A percentile compares a stretch with the other conserved stretches of the same genome.
Evolutionary conservation across 225 moss, liverwort and hornwort species (phyloP).

Genomic region (Pseudisothecium myosuroides): DNA sequence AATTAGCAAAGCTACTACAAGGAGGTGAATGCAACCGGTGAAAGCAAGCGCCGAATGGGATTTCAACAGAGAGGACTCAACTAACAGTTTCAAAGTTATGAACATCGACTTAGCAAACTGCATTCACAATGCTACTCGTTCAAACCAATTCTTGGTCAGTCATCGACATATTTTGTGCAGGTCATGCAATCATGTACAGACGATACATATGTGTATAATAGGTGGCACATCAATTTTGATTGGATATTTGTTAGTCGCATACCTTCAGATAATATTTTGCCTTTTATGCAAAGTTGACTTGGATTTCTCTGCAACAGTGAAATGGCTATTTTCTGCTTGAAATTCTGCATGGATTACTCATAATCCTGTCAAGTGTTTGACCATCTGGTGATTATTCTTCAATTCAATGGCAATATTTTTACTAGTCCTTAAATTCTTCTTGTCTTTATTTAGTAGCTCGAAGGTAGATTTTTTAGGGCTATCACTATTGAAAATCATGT

Average conservation of each 20-base stretch:
- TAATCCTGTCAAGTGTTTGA: background rate
- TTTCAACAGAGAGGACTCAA: background rate
- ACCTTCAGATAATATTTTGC: background rate
- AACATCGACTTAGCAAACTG: background rate
- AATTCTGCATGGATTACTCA: background rate
- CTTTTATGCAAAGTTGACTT: background rate
- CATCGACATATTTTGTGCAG: background rate
- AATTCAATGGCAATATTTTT: background rate
- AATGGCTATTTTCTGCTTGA: background rate
- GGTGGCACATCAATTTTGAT: background rate
- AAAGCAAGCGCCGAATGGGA: background rate
- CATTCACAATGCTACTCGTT: background rate
- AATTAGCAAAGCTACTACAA: background rate
- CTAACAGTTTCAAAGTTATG: background rate
- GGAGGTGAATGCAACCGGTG: background rate
- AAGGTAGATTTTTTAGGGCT: background rate
- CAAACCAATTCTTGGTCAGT: background rate
- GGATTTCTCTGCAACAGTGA: background rate
- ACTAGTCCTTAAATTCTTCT: background rate
- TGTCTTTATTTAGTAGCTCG: background rate
- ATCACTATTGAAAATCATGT: background rate
- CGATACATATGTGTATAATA: background rate
- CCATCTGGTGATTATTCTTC: background rate
- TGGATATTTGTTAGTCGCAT: background rate
- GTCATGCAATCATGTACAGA: background rate